phyloP scores from a whole-genome alignment of 208 protist species.

The Leptomonas pyrrhocoris region DNA sequence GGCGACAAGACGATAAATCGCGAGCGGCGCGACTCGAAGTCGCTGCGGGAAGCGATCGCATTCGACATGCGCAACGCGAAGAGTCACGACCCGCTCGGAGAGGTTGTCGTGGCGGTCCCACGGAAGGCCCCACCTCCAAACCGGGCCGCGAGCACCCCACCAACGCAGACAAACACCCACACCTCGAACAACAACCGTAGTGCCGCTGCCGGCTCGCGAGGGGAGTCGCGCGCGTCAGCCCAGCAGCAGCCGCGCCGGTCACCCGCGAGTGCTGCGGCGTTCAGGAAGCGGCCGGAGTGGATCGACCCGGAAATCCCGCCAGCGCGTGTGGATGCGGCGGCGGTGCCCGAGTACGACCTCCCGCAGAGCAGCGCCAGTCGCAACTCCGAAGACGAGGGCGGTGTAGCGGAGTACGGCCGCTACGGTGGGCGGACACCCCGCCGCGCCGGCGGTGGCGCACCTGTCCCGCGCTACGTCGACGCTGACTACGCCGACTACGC shows the following conservation, averaged over 20 bases:
- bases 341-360: constrained; percentile 6
- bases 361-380: background rate
- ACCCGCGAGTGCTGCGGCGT: constrained; percentile 2
- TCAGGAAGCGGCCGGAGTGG: constrained; percentile 42
- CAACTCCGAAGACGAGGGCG: constrained; percentile 9
- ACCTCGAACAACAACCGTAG: constrained; percentile 5
- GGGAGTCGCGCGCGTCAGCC: constrained; percentile 2
- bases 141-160: constrained; percentile 22
- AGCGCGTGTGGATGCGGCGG: background rate
- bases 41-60: constrained; percentile 83
- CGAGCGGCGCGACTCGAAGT: constrained; percentile 67
- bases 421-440: constrained; percentile 26
- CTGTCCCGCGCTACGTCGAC: constrained; percentile 34
- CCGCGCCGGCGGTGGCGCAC: constrained; percentile 13
- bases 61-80: constrained; percentile 83
- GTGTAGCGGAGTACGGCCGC: constrained; percentile 18
- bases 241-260: constrained; percentile 12
- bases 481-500: constrained; percentile 32
- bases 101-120: constrained; percentile 84
- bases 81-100: constrained; percentile 75
- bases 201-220: background rate
- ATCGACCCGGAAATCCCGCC: constrained; percentile 36
- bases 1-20: constrained; percentile 15
- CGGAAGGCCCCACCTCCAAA: constrained; percentile 68
- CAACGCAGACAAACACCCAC: background rate